A percentile compares a stretch with the other conserved stretches of the same genome.
phyloP scores from a whole-genome alignment of 2,329 filamentous ascomycete genomes.

The Apiospora aurea region DNA sequence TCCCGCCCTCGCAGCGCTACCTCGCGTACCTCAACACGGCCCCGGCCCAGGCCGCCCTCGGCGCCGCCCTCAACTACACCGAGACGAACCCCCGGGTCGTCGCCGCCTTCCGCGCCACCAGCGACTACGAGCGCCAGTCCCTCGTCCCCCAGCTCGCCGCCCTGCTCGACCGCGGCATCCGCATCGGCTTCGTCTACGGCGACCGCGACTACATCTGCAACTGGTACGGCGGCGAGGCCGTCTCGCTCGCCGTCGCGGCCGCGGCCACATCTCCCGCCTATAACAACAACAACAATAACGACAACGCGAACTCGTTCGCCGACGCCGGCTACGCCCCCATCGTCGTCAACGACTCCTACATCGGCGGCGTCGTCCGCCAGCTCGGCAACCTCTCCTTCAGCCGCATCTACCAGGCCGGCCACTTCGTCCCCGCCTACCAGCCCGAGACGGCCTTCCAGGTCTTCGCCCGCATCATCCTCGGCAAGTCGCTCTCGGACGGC shows the following conservation, averaged over 20 bases:
- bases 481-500: constrained; percentile 59
- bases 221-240: constrained; percentile 41
- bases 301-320: constrained; percentile 35
- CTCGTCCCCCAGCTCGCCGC: constrained; percentile 36
- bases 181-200: constrained; percentile 49
- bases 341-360: constrained; percentile 47
- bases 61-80: constrained; percentile 66
- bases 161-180: constrained; percentile 34
- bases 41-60: constrained; percentile 62
- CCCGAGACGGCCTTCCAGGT: constrained; percentile 56
- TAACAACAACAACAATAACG: constrained; percentile 41
- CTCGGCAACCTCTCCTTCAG: constrained; percentile 57
- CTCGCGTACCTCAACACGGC: constrained; percentile 61
- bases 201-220: constrained; percentile 46
- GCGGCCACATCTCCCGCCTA: constrained; percentile 41
- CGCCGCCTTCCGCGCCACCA: constrained; percentile 59
- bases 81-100: constrained; percentile 56
- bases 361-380: constrained; percentile 61
- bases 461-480: constrained; percentile 55
- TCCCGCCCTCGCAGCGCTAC: constrained; percentile 53
- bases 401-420: constrained; percentile 51
- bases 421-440: constrained; percentile 61
- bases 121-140: constrained; percentile 54
- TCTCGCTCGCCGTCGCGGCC: constrained; percentile 53
- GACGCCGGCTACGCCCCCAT: constrained; percentile 54